Evolutionary conservation across 2,329 filamentous ascomycete species (phyloP).

Genomic region (Colletotrichum spinosum): DNA sequence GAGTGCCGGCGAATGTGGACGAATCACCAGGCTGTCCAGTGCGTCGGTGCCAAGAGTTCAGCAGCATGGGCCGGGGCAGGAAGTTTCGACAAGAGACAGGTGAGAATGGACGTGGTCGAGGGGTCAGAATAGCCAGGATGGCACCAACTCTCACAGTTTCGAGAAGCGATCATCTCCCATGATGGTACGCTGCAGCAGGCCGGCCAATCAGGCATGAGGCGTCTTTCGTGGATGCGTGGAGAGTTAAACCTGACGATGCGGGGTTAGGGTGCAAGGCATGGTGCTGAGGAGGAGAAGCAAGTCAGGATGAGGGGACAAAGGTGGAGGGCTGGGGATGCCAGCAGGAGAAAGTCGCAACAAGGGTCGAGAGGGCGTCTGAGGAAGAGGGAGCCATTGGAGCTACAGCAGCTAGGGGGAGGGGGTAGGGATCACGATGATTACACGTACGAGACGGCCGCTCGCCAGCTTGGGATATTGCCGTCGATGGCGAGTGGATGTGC

Average conservation of each 20-base stretch:
- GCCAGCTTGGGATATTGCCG: conserved; percentile 17
- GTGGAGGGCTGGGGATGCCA: conserved; percentile 18
- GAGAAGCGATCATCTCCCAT: conserved; percentile 30
- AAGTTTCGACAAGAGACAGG: conserved; percentile 22
- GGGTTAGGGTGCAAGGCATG: conserved; percentile 17
- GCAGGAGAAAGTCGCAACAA: neutral
- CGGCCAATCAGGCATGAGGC: conserved; percentile 17
- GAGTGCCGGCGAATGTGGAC: neutral
- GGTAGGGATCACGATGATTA: conserved; percentile 21
- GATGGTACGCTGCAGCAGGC: conserved; percentile 30
- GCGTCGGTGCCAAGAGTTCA: conserved; percentile 35
- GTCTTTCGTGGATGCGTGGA: conserved; percentile 34
- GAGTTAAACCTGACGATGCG: conserved; percentile 32
- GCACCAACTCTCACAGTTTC: conserved; percentile 11
- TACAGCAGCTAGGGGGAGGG: neutral
- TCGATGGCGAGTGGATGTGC: conserved; percentile 1
- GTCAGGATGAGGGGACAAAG: conserved; percentile 19
- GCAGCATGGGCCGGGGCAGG: conserved; percentile 25
- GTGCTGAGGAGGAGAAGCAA: conserved; percentile 5
- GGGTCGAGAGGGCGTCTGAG: neutral
- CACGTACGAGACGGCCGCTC: conserved; percentile 8
- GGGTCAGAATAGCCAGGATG: conserved; percentile 20
- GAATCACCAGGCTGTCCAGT: conserved; percentile 29
- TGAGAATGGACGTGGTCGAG: neutral
- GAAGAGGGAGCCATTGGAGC: conserved; percentile 5